phyloP scores from a whole-genome alignment of 352 stramenopile species.

The Phytophthora cajani region DNA sequence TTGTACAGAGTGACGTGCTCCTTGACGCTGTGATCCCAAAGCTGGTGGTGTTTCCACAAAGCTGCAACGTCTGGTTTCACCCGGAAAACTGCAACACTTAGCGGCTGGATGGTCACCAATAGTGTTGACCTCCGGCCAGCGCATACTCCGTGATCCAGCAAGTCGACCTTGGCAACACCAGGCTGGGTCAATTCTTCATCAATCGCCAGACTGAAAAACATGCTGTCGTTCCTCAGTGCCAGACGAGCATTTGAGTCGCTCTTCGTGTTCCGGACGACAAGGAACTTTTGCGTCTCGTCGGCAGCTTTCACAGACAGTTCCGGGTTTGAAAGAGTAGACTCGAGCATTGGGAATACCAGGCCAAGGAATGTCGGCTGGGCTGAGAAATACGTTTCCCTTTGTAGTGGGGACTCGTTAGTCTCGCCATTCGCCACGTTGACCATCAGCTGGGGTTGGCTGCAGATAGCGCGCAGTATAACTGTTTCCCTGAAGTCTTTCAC shows the following conservation, averaged over 20 bases:
- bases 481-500: slow-evolving; percentile 91
- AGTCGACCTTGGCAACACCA: slow-evolving; percentile 58
- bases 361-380: slow-evolving; percentile 81
- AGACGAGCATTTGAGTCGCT: slow-evolving; percentile 69
- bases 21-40: slow-evolving; percentile 90
- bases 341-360: slow-evolving; percentile 81
- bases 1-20: slow-evolving; percentile 91
- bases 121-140: slow-evolving; percentile 68
- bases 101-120: slow-evolving; percentile 73
- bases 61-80: slow-evolving; percentile 72
- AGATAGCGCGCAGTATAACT: slow-evolving; percentile 79
- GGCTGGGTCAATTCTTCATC: slow-evolving; percentile 49
- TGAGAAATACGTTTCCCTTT: slow-evolving; percentile 41
- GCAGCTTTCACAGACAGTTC: slow-evolving; percentile 37
- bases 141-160: slow-evolving; percentile 77
- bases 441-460: slow-evolving; percentile 79
- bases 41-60: slow-evolving; percentile 79
- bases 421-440: slow-evolving; percentile 67
- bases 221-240: slow-evolving; percentile 82
- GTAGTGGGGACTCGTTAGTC: slow-evolving; percentile 41
- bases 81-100: slow-evolving; percentile 63
- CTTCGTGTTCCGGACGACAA: slow-evolving; percentile 83
- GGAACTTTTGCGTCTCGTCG: slow-evolving; percentile 65
- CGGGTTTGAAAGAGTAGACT: slow-evolving; percentile 59
- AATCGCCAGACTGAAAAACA: slow-evolving; percentile 84